phyloP scores from a whole-genome alignment of 139 green algal genomes.

The Chlamydomonas sp. region DNA sequence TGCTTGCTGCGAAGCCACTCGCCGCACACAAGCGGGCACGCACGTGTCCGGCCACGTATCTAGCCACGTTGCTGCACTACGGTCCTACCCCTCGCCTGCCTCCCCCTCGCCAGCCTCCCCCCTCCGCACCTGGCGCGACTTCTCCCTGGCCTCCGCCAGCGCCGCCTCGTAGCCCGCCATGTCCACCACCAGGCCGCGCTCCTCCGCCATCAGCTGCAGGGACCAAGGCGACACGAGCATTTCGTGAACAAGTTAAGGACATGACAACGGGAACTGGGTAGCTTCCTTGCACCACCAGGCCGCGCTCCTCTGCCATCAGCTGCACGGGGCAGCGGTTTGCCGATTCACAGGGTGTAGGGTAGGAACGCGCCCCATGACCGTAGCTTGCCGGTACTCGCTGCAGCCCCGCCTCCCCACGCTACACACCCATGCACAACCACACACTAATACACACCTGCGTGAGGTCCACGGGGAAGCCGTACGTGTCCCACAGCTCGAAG shows the following conservation, averaged over 20 bases:
- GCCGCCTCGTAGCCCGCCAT: constrained; percentile 71
- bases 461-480: constrained; percentile 97
- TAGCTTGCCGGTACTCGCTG: too few relatives aligned
- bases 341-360: too few relatives aligned
- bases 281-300: too few relatives aligned
- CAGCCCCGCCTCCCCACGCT: neutral
- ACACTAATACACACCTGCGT: constrained; percentile 60
- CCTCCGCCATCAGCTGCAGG: constrained; percentile 93
- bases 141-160: constrained; percentile 89
- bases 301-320: too few relatives aligned
- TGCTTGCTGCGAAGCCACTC: too few relatives aligned
- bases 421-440: constrained; percentile 57
- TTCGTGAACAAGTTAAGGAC: neutral
- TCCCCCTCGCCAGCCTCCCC: constrained; percentile 28
- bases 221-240: too few relatives aligned
- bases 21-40: too few relatives aligned
- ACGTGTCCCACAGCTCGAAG: constrained; percentile 98
- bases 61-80: too few relatives aligned
- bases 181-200: constrained; percentile 89
- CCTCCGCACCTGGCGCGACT: constrained; percentile 56
- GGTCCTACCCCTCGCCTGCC: too few relatives aligned
- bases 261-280: neutral
- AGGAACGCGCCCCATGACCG: too few relatives aligned
- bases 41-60: too few relatives aligned
- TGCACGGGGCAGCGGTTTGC: too few relatives aligned